Evolutionary conservation across 345 rosid genomes (phyloP).

Genomic region (Syzygium grande): DNA sequence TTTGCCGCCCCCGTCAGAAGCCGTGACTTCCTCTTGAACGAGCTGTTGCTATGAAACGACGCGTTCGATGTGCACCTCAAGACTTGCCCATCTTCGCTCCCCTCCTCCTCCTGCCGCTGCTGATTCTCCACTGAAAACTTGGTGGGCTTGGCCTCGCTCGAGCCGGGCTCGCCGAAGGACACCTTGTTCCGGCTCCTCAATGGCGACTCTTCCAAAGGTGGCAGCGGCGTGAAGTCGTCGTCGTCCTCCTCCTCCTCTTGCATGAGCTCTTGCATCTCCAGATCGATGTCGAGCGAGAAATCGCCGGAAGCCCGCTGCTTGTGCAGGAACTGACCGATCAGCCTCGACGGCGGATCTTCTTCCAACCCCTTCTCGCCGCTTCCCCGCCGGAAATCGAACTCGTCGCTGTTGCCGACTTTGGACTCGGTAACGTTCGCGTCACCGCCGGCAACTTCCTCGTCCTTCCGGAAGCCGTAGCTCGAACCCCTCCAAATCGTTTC

Average conservation of each 20-base stretch:
- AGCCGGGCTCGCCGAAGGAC: neutral
- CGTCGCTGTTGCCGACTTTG: neutral
- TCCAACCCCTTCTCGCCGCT: slow-evolving; percentile 2
- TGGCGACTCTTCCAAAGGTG: slow-evolving; percentile 18
- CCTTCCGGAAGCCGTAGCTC: slow-evolving; percentile 43
- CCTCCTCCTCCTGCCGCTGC: slow-evolving; percentile 9
- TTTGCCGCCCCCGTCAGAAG: slow-evolving; percentile 21
- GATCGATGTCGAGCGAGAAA: slow-evolving; percentile 35
- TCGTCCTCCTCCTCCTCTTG: slow-evolving; percentile 2
- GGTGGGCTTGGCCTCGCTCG: neutral
- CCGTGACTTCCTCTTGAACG: slow-evolving; percentile 11
- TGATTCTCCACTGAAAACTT: neutral
- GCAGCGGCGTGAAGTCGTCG: slow-evolving; percentile 1
- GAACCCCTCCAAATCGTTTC: slow-evolving; percentile 51
- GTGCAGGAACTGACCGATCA: slow-evolving; percentile 41
- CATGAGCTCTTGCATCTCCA: slow-evolving; percentile 34
- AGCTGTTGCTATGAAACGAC: slow-evolving; percentile 13
- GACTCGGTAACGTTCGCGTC: neutral
- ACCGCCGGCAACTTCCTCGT: neutral
- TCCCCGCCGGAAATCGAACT: slow-evolving; percentile 7
- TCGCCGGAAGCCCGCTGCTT: slow-evolving; percentile 46
- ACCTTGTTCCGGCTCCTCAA: slow-evolving; percentile 2
- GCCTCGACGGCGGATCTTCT: slow-evolving; percentile 32
- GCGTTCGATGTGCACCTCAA: slow-evolving; percentile 34
- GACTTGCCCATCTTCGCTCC: slow-evolving; percentile 19